Conservation (phyloP, 2,329 filamentous ascomycete genomes). For the Trichoderma arundinaceum region DNA sequence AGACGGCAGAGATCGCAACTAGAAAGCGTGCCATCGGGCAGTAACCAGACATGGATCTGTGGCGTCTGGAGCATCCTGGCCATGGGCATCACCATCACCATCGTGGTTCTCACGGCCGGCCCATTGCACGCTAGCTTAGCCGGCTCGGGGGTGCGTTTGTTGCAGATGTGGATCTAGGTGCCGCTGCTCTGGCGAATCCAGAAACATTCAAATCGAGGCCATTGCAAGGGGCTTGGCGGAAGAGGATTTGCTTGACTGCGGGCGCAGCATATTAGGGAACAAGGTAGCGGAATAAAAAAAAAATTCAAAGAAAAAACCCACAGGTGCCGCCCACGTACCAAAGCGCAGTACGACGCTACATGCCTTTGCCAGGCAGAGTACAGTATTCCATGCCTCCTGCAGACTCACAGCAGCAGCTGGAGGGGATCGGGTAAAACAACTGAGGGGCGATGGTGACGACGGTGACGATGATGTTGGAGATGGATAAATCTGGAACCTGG, state of each 20-base stretch:
- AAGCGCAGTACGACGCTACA: no score
- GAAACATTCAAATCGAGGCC: background rate
- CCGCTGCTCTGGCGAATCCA: background rate
- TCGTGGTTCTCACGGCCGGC: background rate
- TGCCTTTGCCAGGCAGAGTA: no score
- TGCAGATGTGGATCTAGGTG: background rate
- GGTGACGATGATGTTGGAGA: background rate
- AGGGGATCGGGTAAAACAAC: background rate
- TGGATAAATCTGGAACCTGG: slow-evolving; percentile 5
- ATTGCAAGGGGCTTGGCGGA: no score
- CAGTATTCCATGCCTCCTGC: no score
- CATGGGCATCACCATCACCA: background rate
- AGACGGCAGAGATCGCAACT: background rate
- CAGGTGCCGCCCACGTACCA: no score
- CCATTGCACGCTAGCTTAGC: slow-evolving; percentile 16
- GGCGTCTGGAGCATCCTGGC: background rate
- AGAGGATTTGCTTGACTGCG: background rate
- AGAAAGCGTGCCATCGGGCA: background rate
- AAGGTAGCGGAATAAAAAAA: background rate
- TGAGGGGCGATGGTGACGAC: background rate
- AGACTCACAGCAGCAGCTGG: background rate
- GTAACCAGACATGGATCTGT: slow-evolving; percentile 2
- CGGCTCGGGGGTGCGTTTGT: background rate
- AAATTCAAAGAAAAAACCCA: no score
- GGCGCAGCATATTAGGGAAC: background rate